Evolutionary conservation across 106 monocot genomes (phyloP).

Genomic region (Acanthochlamys bracteata): DNA sequence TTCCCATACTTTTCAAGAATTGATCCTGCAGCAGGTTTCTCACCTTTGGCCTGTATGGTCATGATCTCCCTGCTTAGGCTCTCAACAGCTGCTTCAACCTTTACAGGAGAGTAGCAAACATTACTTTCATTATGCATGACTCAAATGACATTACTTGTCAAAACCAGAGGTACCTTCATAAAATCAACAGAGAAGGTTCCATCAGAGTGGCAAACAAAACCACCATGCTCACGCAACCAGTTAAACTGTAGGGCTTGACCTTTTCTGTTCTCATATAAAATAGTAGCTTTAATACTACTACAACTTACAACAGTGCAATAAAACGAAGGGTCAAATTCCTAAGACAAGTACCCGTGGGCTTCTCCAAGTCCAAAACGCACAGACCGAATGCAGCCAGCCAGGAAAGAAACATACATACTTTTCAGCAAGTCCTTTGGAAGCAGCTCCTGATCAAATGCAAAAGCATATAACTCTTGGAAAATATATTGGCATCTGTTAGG

Average conservation of each 20-base stretch:
- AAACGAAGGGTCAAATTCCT: neutral
- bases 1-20: constrained; percentile 65
- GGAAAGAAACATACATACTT: constrained; percentile 94
- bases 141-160: neutral
- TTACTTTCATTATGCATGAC: neutral
- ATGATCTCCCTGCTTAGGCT: constrained; percentile 79
- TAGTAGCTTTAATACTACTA: neutral
- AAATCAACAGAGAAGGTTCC: constrained; percentile 86
- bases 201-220: constrained; percentile 56
- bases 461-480: no score
- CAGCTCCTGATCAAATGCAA: constrained; percentile 37
- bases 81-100: constrained; percentile 86
- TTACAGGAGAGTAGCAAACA: constrained; percentile 8
- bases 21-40: constrained; percentile 61
- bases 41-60: constrained; percentile 87
- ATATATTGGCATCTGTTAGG: no score
- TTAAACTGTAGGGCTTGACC: constrained; percentile 95
- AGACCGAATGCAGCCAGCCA: constrained; percentile 91
- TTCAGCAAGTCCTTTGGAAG: constrained; percentile 52
- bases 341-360: constrained; percentile 74
- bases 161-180: constrained; percentile 40
- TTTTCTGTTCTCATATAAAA: constrained; percentile 43
- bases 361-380: constrained; percentile 91
- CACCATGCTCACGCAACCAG: constrained; percentile 76
- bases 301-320: neutral